A percentile compares a stretch with the other conserved stretches of the same genome.
Conservation (phyloP, 2,329 filamentous ascomycete species). For the Metarhizium humberi region DNA sequence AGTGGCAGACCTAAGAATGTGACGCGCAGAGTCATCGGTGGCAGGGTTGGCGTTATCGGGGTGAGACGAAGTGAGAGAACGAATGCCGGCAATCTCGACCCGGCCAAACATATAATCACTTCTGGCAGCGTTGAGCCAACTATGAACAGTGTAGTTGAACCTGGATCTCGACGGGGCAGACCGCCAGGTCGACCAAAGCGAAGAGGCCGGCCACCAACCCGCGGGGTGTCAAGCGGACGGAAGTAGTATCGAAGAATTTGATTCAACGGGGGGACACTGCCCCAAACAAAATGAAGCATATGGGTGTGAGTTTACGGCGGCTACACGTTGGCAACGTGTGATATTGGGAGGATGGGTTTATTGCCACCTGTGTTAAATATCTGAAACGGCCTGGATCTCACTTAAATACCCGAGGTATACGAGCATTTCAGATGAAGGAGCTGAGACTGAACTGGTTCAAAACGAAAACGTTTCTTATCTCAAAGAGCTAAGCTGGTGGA, state of each 20-base stretch:
- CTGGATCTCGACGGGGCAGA: not conserved
- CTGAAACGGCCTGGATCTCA: not conserved
- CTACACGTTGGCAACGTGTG: too few relatives aligned
- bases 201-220: not conserved
- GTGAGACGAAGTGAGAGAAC: not conserved
- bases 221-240: not conserved
- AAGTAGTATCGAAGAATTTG: not conserved
- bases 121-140: not conserved
- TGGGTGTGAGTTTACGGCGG: too few relatives aligned
- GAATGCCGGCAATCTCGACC: not conserved
- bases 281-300: too few relatives aligned
- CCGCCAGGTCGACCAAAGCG: not conserved
- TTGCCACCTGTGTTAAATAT: not conserved
- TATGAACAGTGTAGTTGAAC: not conserved
- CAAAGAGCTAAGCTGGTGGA: too few relatives aligned
- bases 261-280: accelerated
- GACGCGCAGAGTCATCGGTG: not conserved
- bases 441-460: too few relatives aligned
- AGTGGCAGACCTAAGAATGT: not conserved
- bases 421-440: too few relatives aligned
- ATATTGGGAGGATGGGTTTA: not conserved
- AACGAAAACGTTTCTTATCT: too few relatives aligned
- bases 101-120: not conserved
- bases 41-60: not conserved
- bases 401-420: not conserved